Evolutionary conservation across 306 rosid genomes (phyloP).

Genomic region (Chamaecrista fasciculata): DNA sequence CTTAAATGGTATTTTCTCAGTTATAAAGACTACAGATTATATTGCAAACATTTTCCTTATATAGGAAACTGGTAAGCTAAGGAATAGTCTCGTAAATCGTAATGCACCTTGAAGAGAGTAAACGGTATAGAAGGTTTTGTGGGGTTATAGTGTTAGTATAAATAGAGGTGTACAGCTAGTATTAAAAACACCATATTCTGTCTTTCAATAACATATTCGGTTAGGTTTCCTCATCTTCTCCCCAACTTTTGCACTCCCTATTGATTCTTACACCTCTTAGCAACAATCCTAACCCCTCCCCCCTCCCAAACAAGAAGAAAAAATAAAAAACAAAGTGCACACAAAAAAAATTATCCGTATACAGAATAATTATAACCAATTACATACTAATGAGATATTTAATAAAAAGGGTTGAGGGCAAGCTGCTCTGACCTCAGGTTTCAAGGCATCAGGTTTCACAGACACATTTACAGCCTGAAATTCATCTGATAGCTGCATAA

Average conservation of each 20-base stretch:
- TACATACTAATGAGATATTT: not conserved
- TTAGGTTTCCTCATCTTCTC: not conserved
- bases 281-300: not conserved
- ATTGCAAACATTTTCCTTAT: too few relatives aligned
- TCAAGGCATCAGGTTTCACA: conserved; percentile 44
- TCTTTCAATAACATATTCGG: not conserved
- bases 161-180: not conserved
- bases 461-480: conserved; percentile 69
- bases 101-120: not conserved
- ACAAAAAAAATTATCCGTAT: not conserved
- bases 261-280: not conserved
- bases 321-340: not conserved
- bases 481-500: conserved; percentile 68
- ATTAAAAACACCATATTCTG: not conserved
- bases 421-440: conserved; percentile 55
- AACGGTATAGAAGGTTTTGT: not conserved
- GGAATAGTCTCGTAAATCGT: not conserved
- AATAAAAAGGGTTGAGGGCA: conserved; percentile 11
- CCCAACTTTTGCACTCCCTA: not conserved
- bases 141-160: not conserved
- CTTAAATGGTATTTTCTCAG: too few relatives aligned
- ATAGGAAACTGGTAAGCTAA: not conserved
- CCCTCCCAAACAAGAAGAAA: not conserved
- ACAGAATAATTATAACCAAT: conserved; percentile 17
- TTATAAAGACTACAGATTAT: too few relatives aligned